Evolutionary conservation across 2,329 filamentous ascomycete species (phyloP).

Genomic region (Passalora sequoiae): DNA sequence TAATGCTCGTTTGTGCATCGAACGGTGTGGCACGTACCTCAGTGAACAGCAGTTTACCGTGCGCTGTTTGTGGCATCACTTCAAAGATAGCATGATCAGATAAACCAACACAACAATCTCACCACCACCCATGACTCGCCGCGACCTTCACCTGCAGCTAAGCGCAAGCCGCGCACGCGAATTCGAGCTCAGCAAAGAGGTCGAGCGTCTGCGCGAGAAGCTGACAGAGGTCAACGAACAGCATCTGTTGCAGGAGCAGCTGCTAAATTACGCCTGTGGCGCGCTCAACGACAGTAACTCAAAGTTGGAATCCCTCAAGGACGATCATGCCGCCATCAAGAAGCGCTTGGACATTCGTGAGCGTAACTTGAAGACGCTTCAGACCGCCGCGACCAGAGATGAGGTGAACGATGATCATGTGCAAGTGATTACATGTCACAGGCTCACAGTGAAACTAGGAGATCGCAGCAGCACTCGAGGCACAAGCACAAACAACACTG

Average conservation of each 20-base stretch:
- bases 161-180: too few relatives aligned
- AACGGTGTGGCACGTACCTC: too few relatives aligned
- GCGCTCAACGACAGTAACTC: not conserved
- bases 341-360: not conserved
- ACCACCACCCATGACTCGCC: too few relatives aligned
- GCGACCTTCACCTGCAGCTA: too few relatives aligned
- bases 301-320: not conserved
- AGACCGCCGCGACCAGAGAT: not conserved
- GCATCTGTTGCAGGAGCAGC: not conserved
- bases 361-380: not conserved
- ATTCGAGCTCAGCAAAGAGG: not conserved
- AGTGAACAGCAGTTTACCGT: too few relatives aligned
- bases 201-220: not conserved
- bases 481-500: conserved; percentile 15
- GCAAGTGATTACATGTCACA: not conserved
- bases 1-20: too few relatives aligned
- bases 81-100: too few relatives aligned
- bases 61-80: too few relatives aligned
- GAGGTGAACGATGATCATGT: not conserved
- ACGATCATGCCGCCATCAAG: not conserved
- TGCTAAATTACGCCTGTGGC: not conserved
- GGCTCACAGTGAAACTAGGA: not conserved
- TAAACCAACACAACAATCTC: too few relatives aligned
- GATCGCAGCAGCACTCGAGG: conserved; percentile 11
- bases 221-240: not conserved